Evolutionary conservation across 1,284 basidiomycete species (phyloP), one percentile per base, ranked within the genome.

Genomic region (Tilletia setariae): DNA sequence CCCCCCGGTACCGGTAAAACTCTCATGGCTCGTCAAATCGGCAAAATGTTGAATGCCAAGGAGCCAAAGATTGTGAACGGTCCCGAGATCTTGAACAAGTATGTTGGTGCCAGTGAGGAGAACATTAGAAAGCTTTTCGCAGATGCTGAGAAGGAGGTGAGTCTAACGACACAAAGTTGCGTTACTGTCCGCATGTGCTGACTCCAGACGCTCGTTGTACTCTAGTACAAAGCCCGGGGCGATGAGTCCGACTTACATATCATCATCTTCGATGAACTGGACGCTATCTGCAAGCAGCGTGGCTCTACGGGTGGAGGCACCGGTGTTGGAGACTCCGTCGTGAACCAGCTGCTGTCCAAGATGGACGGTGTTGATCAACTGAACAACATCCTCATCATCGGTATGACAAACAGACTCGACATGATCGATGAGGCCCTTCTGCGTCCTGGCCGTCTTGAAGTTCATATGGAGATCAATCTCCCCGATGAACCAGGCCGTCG

Each of bases 311-410:
- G 80, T 30, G 80, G 86, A 64, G 92, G 93, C n/a, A 98, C 95
- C 1, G 96, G 96, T 67, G 95, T 98, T 1, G 96, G 95, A 28
- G 96, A 99, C 84, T 97, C 91, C 46, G 92, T 98, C 19, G 96
- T 99, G 82, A 99, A 99, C 84, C 96, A 98, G 85, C 87, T 99
- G 65, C 87, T 99, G 25, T 95, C 95, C 43, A 99, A 99, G 92
- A 95, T 99, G 92, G 96, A 99, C 78, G 96, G 96, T 86, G 96
- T 99, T 6, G 96, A 99, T 83, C 92, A 94, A 85, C 87, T 99
- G 64, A 98, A 99, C 86, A 99, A 99, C 83, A 96, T 99, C 70
- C 90, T 99, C 74, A 91, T 99, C 76, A 99, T 99, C 76, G 96
- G 96, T 80, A 98, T 98, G 96, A 99, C 96, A 65, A 98, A 99